These are phyloP conservation scores for Capsella bursapastoris DNA, from an alignment of 345 rosid genomes.

Conservation along the genomic window DNA sequence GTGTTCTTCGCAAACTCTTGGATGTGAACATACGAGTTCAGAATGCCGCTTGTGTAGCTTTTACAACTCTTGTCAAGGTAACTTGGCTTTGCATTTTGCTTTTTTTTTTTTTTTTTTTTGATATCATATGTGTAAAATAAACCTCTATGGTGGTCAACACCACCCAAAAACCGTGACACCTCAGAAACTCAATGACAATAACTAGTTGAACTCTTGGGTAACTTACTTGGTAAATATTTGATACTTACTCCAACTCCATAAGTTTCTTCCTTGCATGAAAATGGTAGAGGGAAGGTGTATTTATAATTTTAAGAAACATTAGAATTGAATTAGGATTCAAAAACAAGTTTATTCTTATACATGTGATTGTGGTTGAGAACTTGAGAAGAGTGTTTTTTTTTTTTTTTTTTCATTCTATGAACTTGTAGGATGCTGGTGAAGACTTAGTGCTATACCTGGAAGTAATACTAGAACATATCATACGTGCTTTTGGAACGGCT, in stretches of 20 bases:
- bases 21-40: conserved; percentile 88
- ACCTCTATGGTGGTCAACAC: background rate
- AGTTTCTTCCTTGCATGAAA: no score
- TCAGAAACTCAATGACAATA: no score
- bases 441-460: conserved; percentile 74
- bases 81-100: background rate
- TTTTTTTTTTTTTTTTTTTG: background rate
- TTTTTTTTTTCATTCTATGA: background rate
- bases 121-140: background rate
- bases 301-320: no score
- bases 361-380: background rate
- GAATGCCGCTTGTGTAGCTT: conserved; percentile 97
- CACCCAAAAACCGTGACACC: no score
- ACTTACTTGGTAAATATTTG: background rate
- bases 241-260: no score
- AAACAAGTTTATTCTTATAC: no score
- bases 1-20: conserved; percentile 74
- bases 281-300: no score
- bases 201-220: background rate
- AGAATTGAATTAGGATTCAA: no score
- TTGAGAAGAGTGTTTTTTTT: background rate
- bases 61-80: conserved; percentile 95
- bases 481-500: conserved; percentile 91
- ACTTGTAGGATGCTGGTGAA: conserved; percentile 81
- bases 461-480: conserved; percentile 83